Evolutionary conservation across 345 rosid species (phyloP), one percentile per base, ranked within the genome.

Genomic region (Geranium brycei): DNA sequence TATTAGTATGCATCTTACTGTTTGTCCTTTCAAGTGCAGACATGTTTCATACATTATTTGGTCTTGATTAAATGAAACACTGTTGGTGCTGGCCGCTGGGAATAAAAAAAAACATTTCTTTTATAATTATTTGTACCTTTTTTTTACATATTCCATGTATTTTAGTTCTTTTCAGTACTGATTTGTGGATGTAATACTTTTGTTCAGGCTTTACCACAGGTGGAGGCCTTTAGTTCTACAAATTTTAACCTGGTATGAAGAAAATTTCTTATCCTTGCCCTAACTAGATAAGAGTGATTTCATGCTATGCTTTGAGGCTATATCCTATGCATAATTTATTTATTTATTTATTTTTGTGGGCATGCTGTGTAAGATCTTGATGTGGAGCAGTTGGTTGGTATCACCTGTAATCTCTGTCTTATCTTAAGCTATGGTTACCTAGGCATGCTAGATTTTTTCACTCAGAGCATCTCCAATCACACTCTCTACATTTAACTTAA

Each of bases 191-290:
- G 57, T 51, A 30, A 18, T 58, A 55, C 31, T 30, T 68, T 7
- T 68, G 59, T 64, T 41, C 86, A 92, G 98, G 85, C 76, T 67
- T 73, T 89, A 77, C 83, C 89, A 2, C 74, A 67, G 78, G 73
- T 89, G 69, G 91, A 81, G 68, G 96, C 93, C 72, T 82, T 75
- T 63, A 87, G 88, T 61, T 78, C 87, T 59, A 75, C 68, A 16
- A 82, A 83, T 76, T 79, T 89, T 70, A 72, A 82, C 71, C 63
- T 92, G 96, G 96, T 92, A 84, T 40, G 81, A 60, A 66, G 41
- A 70, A 59, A 41, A 60, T 51, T 64, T 62, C 58, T 63, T 16
- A 15, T n/a, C 19, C 51, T 17, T 53, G n/a, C 30, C 58, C 40
- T 61, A 30, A 51, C 10, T 32, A 32, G 38, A 32, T 2, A 32